Evolutionary conservation across 805 yeast genomes (phyloP).

Genomic region (Vanderwaltozyma polyspora): DNA sequence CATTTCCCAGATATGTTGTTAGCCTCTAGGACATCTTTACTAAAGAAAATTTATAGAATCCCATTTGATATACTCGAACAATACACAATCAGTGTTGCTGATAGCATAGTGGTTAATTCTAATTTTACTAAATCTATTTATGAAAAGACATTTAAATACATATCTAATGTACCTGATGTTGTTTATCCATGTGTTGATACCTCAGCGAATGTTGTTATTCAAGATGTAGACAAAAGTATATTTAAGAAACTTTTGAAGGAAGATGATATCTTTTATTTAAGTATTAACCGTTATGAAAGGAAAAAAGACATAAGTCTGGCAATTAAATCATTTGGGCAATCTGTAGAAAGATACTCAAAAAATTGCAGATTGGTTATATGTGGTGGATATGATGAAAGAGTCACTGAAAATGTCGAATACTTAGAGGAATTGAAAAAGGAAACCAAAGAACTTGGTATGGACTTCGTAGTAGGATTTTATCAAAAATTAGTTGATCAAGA

Average conservation of each 20-base stretch:
- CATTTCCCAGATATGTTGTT: conserved; percentile 90
- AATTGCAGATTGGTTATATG: conserved; percentile 54
- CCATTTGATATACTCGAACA: conserved; percentile 85
- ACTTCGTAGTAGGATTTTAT: conserved; percentile 33
- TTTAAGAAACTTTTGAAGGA: conserved; percentile 8
- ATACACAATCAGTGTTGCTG: conserved; percentile 64
- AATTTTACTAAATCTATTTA: conserved; percentile 68
- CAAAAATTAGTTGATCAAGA: conserved; percentile 16
- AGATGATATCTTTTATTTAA: conserved; percentile 38
- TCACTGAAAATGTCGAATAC: conserved; percentile 65
- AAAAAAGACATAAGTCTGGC: conserved; percentile 79
- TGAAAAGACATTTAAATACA: conserved; percentile 45
- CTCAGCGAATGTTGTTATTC: conserved; percentile 14
- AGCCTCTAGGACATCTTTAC: conserved; percentile 42
- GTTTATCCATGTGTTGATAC: conserved; percentile 59
- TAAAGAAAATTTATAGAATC: conserved; percentile 57
- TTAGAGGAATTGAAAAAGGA: conserved; percentile 46
- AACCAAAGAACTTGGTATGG: conserved; percentile 36
- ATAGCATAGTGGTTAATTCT: conserved; percentile 78
- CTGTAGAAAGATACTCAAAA: conserved; percentile 19
- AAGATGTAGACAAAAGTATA: conserved; percentile 10
- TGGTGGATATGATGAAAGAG: conserved; percentile 83
- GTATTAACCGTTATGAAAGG: conserved; percentile 81
- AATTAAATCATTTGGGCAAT: conserved; percentile 47
- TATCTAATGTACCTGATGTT: conserved; percentile 22